phyloP scores from a whole-genome alignment of 2,329 filamentous ascomycete species.

The Fusarium subtropicale region DNA sequence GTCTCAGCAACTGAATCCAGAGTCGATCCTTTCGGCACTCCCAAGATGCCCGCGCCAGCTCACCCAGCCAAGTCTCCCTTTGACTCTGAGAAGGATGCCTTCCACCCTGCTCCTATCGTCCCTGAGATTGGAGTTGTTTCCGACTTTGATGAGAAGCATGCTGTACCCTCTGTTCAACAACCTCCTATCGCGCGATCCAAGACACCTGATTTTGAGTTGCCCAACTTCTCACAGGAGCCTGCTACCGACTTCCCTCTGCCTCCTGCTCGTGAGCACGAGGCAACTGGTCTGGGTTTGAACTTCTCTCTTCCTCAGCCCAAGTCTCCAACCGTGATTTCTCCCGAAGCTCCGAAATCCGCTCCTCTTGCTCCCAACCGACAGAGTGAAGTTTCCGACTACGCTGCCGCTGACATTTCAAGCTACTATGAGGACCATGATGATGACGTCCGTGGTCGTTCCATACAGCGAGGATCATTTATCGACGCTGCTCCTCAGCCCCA shows the following conservation, averaged over 20 bases:
- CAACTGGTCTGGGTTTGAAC: constrained; percentile 51
- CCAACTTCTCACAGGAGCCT: constrained; percentile 33
- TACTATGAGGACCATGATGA: constrained; percentile 52
- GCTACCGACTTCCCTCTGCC: constrained; percentile 43
- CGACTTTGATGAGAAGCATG: constrained; percentile 48
- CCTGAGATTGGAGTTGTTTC: constrained; percentile 55
- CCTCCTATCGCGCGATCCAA: constrained; percentile 49
- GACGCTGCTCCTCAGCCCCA: constrained; percentile 47
- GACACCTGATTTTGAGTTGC: constrained; percentile 46
- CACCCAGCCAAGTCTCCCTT: constrained; percentile 42
- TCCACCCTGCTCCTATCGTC: constrained; percentile 52
- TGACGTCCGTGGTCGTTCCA: constrained; percentile 52
- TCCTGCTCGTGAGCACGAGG: constrained; percentile 45
- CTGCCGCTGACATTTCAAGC: constrained; percentile 48
- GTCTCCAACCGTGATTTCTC: constrained; percentile 39
- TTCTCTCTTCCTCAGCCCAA: constrained; percentile 51
- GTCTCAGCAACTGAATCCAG: constrained; percentile 49
- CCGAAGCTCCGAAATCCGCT: constrained; percentile 37
- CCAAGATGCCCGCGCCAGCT: constrained; percentile 48
- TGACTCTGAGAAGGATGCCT: constrained; percentile 44
- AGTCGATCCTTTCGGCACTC: constrained; percentile 53
- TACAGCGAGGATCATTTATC: constrained; percentile 46
- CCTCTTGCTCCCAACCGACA: constrained; percentile 39
- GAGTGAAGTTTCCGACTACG: constrained; percentile 38
- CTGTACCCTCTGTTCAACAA: constrained; percentile 46